Evolutionary conservation across 2,329 filamentous ascomycete genomes (phyloP).

Genomic region (Aspergillus amoenus): DNA sequence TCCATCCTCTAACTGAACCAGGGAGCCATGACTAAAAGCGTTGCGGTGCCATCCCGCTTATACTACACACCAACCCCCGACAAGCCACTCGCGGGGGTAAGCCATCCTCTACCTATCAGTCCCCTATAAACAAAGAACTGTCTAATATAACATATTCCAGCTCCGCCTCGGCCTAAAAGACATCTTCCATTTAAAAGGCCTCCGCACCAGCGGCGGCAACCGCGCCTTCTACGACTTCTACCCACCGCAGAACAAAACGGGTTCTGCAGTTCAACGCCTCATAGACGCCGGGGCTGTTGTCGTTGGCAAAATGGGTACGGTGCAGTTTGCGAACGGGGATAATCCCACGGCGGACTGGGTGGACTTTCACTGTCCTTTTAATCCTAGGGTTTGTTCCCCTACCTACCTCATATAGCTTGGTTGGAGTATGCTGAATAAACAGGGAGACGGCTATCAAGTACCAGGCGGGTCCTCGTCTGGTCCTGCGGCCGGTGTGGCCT

Average conservation of each 20-base stretch:
- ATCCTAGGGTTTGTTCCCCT: constrained; percentile 25
- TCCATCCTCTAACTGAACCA: not conserved
- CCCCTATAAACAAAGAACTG: no score
- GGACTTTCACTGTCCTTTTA: constrained; percentile 39
- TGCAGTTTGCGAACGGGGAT: constrained; percentile 37
- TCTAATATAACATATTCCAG: not conserved
- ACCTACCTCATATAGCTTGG: no score
- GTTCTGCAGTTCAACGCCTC: constrained; percentile 54
- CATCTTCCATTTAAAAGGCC: constrained; percentile 58
- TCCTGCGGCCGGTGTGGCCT: constrained; percentile 24
- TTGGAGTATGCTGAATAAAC: no score
- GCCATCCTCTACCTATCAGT: not conserved
- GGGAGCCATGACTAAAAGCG: constrained; percentile 16
- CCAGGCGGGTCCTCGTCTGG: constrained; percentile 23
- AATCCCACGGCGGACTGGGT: constrained; percentile 31
- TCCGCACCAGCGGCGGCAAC: constrained; percentile 58
- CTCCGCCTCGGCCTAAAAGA: constrained; percentile 62
- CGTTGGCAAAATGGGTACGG: constrained; percentile 36
- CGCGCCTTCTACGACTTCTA: constrained; percentile 59
- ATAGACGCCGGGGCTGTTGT: constrained; percentile 59
- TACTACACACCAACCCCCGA: constrained; percentile 55
- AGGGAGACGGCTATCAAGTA: constrained; percentile 34
- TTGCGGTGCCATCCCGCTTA: constrained; percentile 60
- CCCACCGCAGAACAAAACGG: constrained; percentile 46
- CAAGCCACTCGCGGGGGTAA: constrained; percentile 57